phyloP scores from a whole-genome alignment of 371 early-diverging fungal genomes.

The Massospora cicadina region DNA sequence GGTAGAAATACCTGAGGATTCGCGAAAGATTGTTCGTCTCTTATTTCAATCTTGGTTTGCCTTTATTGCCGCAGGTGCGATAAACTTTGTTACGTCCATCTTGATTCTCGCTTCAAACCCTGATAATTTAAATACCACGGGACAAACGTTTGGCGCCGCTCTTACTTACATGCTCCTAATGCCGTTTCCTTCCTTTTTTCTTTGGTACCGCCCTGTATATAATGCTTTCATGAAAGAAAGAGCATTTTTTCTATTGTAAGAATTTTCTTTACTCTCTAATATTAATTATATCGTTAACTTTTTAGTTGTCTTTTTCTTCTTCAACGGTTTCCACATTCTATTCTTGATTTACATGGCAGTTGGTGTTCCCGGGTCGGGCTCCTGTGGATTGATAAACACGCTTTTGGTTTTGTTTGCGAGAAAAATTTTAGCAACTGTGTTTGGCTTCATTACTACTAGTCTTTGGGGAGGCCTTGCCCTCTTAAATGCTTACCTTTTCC shows the following conservation, averaged over 20 bases:
- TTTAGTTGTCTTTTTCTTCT: constrained; percentile 57
- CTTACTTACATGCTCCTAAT: constrained; percentile 63
- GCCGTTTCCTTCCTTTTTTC: constrained; percentile 53
- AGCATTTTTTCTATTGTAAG: constrained; percentile 67
- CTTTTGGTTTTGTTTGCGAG: constrained; percentile 47
- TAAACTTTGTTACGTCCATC: constrained; percentile 2
- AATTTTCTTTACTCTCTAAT: neutral
- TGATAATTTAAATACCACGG: constrained; percentile 38
- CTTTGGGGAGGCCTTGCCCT: constrained; percentile 17
- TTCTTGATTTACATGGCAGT: constrained; percentile 68
- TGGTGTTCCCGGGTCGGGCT: constrained; percentile 66
- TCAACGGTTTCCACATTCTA: constrained; percentile 68
- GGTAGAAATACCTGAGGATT: constrained; percentile 46
- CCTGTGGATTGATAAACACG: constrained; percentile 63
- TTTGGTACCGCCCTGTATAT: constrained; percentile 82
- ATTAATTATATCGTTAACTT: constrained; percentile 2
- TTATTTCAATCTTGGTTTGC: constrained; percentile 63
- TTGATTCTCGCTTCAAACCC: constrained; percentile 29
- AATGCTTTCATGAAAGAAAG: constrained; percentile 76
- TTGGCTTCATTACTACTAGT: constrained; percentile 46
- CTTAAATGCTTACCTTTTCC: constrained; percentile 29
- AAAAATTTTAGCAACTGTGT: constrained; percentile 41
- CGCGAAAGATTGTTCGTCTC: constrained; percentile 39
- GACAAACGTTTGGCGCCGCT: constrained; percentile 56
- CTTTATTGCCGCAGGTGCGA: constrained; percentile 30